Evolutionary conservation across 345 rosid genomes (phyloP), one percentile per base, ranked within the genome.

Genomic region (Gossypium sturtianum): DNA sequence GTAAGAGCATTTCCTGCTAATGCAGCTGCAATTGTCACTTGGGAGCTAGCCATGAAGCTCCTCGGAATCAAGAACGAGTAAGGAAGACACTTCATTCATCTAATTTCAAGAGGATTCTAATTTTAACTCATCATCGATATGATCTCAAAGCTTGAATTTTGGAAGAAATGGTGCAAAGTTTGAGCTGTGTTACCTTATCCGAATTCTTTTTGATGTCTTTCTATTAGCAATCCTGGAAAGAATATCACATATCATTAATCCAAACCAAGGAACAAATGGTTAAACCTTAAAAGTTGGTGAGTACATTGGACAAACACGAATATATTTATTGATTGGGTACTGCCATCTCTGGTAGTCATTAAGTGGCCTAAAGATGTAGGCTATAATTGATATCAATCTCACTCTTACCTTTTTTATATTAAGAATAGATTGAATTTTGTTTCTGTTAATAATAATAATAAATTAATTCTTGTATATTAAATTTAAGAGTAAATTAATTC

Each of bases 1-100:
- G 83, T 80, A 53, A 87, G 98, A 81, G 94, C 98, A 44, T 96
- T 96, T 82, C 97, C 97, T 63, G 98, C 99, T 67, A 96, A 96
- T 79, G 99, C 98, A 45, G 91, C 91, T 44, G 97, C 99, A 16
- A 96, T 96, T 23, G 97, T 93, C 67, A 84, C 97, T 70, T 93
- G 98, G 99, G 98, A 96, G 82, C 84, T 96, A 17, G 92, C 97
- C 67, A 77, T 89, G 85, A 90, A 93, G 81, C 66, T 89, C 54
- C 77, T 91, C 54, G 93, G 97, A 66, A 86, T 90, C 79, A 83
- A 83, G 56, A 92, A 57, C 54, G 81, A 80, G 74, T 80, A 78
- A 80, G 58, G 54, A 69, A 58, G 75, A 44, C 74, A 58, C 41
- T 77, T 49, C 38, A 34, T 56, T 52, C 15, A 45, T 68, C 41